Percentiles rank a stretch among this genome's conserved stretches.
These are phyloP conservation scores for Bolboschoenus planiculmis DNA, from an alignment of 176 grass and related monocot species.

Conservation along the genomic window DNA sequence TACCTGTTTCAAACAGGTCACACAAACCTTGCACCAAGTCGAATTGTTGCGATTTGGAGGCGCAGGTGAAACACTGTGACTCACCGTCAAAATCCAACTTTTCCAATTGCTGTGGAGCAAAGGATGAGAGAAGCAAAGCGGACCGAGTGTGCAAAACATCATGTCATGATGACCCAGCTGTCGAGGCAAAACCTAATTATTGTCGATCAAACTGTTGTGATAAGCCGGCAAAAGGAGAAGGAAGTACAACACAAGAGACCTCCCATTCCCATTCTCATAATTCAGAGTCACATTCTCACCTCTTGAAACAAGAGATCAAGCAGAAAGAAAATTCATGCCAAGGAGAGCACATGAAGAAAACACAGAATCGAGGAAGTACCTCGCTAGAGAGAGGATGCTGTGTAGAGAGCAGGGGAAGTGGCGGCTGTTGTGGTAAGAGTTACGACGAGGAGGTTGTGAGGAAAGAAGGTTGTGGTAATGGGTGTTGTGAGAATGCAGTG, in stretches of 20 bases:
- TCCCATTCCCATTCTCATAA: neutral
- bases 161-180: neutral
- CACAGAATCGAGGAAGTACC: neutral
- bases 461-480: conserved; percentile 13
- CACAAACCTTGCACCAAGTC: neutral
- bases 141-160: neutral
- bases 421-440: conserved; percentile 48
- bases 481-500: conserved; percentile 44
- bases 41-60: neutral
- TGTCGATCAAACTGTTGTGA: neutral
- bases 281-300: neutral
- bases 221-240: neutral
- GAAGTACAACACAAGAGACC: neutral
- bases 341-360: neutral
- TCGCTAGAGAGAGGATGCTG: neutral
- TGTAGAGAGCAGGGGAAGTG: conserved; percentile 20
- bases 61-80: neutral
- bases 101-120: conserved; percentile 2
- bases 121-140: neutral
- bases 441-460: conserved; percentile 33
- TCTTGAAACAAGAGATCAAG: no score
- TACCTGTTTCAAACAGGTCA: neutral
- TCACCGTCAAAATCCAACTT: neutral
- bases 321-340: neutral
- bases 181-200: neutral